Base-by-base conservation (phyloP, 2,329 filamentous ascomycete genomes). In the Phyllosticta capitalensis region DNA sequence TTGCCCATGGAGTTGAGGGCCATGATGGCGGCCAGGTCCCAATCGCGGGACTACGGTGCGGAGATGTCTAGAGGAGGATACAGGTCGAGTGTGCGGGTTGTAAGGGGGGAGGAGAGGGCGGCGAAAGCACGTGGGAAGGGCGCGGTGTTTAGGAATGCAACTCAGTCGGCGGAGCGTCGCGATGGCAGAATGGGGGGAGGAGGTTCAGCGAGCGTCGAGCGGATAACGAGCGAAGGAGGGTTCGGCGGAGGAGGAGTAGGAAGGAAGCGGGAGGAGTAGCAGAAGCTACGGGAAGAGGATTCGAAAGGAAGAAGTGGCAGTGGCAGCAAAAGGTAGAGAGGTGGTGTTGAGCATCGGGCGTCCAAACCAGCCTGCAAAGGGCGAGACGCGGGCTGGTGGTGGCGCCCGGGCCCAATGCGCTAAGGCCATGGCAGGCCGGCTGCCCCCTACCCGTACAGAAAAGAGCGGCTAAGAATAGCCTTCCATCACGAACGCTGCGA, bases 1-100 rank as follows among this genome's bases (percentile, higher is more conserved):
- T 75, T 70, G 65, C 74, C 67, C 60, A 67, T 65, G n/a, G 65
- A 62, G 64, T 70, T 83, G 74, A 81, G 78, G 70, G 84, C 79
- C 84, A 87, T 88, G 71, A 66, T 63, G 59, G 64, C 67, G 67
- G 69, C 68, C 28, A 22, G 22, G 71, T 73, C 71, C 72, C 71
- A 63, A 65, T 60, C 67, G 70, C 58, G 54, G 54, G 30, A 60
- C 49, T 45, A 21, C 2, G 3, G 24, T 24, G 52, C 26, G 52
- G 52, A 49, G 53, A 19, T 30, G 57, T 28, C 7, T 22, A n/a
- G 19, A 38, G 2, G n/a, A 20, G 49, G 10, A 20, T 14, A 51
- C 30, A 20, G 50, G 24, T 24, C 69, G 67, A 68, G 69, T 65
- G 62, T 61, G 67, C 63, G 61, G 68, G 61, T 61, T 51, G 56